Base-by-base conservation (phyloP, 495 filamentous ascomycete species). In the Venustampulla echinocandica region DNA sequence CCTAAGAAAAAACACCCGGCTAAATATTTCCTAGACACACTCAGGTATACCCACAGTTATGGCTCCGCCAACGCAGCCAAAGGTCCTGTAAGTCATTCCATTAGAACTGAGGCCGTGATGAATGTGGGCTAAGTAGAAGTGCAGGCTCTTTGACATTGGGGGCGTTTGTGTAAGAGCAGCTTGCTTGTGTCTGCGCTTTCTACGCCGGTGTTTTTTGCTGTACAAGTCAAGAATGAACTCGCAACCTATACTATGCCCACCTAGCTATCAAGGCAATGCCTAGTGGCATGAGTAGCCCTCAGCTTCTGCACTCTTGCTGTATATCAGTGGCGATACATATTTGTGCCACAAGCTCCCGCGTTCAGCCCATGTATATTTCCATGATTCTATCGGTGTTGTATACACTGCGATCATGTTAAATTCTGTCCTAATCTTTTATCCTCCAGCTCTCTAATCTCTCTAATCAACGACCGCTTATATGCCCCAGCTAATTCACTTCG, bases 121-220 rank as follows among this genome's bases (percentile, higher is more conserved):
- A 32, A n/a, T 2, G 11, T 15, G 10, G 22, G 22, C 23, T 44
- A 24, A 46, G 44, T 32, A 28, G 10, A 17, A 9, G 10, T 2
- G 19, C 23, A 57, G 55, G 22, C 70, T 98, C 30, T 98, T 98
- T 62, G 92, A 98, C 65, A 90, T 98, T 59, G 92, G 92, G 35
- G 92, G 92, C 50, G 92, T 98, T 54, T 92, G 86, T 73, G 92
- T 95, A 84, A 69, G 85, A 45, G 24, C 30, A 27, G 10, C 21
- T 47, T n/a, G n/a, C n/a, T n/a, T n/a, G n/a, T n/a, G n/a, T n/a
- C n/a, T n/a, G n/a, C n/a, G n/a, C n/a, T n/a, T n/a, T n/a, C n/a
- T n/a, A n/a, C n/a, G n/a, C n/a, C n/a, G n/a, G n/a, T n/a, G n/a
- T n/a, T n/a, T n/a, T n/a, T n/a, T n/a, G n/a, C n/a, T n/a, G n/a